These are phyloP conservation scores for Gillenia trifoliata DNA, from an alignment of 306 rosid genomes.

Conservation along the genomic window DNA sequence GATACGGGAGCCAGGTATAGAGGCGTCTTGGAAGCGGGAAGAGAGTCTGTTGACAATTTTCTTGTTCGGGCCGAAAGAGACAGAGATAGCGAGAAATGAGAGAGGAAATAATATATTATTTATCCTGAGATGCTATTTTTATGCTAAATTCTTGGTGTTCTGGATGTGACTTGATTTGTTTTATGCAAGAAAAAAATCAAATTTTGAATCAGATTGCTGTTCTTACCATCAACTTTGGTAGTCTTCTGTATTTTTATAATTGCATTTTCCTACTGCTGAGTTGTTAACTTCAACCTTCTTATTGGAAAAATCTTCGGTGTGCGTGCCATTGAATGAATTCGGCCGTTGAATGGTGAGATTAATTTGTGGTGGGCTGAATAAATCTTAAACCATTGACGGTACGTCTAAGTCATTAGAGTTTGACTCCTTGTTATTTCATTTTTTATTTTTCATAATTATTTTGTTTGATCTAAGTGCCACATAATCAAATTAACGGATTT, in stretches of 20 bases:
- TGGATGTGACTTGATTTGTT: constrained; percentile 1
- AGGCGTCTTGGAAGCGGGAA: constrained; percentile 29
- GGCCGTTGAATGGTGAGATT: too few relatives aligned
- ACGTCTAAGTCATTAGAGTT: too few relatives aligned
- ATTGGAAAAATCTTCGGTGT: too few relatives aligned
- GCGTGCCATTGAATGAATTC: too few relatives aligned
- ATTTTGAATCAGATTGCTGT: not conserved
- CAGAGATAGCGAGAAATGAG: not conserved
- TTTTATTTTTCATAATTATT: too few relatives aligned
- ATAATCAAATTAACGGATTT: too few relatives aligned
- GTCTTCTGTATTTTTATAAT: too few relatives aligned
- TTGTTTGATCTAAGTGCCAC: too few relatives aligned
- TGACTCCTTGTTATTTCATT: too few relatives aligned
- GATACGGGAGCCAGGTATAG: constrained; percentile 53
- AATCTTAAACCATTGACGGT: too few relatives aligned
- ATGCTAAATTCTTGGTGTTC: constrained; percentile 7
- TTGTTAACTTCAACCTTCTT: too few relatives aligned
- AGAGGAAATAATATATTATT: constrained; percentile 18
- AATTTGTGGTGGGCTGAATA: too few relatives aligned
- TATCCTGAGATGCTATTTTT: constrained; percentile 3
- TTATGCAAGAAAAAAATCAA: not conserved
- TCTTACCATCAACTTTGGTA: not conserved
- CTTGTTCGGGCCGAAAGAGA: not conserved
- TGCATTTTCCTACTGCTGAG: not conserved
- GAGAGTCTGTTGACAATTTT: not conserved